These are phyloP conservation scores for Pseudocercospora vitis DNA, from an alignment of 2,329 filamentous ascomycete species.

Conservation along the genomic window DNA sequence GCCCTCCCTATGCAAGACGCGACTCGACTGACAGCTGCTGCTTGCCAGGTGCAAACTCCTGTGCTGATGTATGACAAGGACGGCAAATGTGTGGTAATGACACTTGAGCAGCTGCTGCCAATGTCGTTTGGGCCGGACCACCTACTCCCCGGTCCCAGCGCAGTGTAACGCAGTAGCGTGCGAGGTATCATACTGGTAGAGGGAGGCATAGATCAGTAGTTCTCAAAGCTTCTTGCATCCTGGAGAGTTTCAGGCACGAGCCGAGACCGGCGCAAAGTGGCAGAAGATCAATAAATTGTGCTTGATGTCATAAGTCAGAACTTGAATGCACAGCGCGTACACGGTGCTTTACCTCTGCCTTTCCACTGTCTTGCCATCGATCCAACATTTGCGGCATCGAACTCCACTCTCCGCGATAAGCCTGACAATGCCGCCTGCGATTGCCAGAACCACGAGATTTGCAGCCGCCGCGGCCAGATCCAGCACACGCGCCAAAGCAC, in stretches of 20 bases:
- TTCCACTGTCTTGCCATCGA: background rate
- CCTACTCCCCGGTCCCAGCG: slow-evolving; percentile 36
- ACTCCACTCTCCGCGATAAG: background rate
- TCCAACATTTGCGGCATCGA: background rate
- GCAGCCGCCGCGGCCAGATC: background rate
- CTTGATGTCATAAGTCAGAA: too few species aligned
- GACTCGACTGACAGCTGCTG: slow-evolving; percentile 1
- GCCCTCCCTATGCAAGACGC: background rate
- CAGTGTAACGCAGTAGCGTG: slow-evolving; percentile 15
- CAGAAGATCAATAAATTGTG: too few species aligned
- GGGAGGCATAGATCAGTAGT: background rate
- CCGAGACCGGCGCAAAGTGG: too few species aligned
- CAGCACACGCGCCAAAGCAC: background rate
- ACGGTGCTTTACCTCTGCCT: background rate
- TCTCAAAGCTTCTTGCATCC: too few species aligned
- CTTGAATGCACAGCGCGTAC: too few species aligned
- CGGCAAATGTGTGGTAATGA: slow-evolving; percentile 68
- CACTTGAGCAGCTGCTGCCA: slow-evolving; percentile 61
- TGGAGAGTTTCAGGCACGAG: too few species aligned
- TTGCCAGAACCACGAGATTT: background rate
- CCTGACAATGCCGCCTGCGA: background rate
- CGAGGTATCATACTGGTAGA: too few species aligned
- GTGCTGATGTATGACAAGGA: slow-evolving; percentile 92
- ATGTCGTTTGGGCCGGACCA: slow-evolving; percentile 56
- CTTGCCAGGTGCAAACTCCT: slow-evolving; percentile 54